Percentiles rank a stretch among this genome's conserved stretches.
These are phyloP conservation scores for Solanum clarkiae DNA, from an alignment of 257 asterid genomes.

Conservation along the genomic window DNA sequence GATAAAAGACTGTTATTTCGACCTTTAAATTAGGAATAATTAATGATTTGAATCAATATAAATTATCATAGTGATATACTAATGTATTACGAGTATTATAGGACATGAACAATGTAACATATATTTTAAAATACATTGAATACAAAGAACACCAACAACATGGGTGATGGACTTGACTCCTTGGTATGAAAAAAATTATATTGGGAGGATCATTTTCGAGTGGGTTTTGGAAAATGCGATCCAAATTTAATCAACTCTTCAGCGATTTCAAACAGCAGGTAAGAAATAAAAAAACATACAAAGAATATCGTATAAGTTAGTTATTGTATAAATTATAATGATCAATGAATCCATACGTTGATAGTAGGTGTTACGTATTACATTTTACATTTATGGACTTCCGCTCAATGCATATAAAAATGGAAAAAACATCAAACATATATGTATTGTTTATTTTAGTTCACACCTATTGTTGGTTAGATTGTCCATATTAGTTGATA, in stretches of 20 bases:
- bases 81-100: not conserved
- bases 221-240: rapidly evolving
- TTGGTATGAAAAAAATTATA: no score
- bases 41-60: not conserved
- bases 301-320: not conserved
- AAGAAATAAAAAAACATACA: not conserved
- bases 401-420: not conserved
- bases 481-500: not conserved
- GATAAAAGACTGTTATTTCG: not conserved
- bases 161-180: no score
- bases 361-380: not conserved
- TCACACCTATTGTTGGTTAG: not conserved
- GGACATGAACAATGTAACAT: not conserved
- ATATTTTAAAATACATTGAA: not conserved
- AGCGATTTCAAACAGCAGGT: rapidly evolving
- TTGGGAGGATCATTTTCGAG: rapidly evolving
- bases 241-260: rapidly evolving
- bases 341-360: not conserved
- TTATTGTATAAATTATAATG: not conserved
- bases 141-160: not conserved
- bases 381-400: not conserved
- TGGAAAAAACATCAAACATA: not conserved
- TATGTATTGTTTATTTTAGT: not conserved
- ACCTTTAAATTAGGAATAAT: not conserved
- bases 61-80: not conserved